Percentiles rank a stretch among this genome's conserved stretches.
Conservation (phyloP, 2,329 filamentous ascomycete genomes). For the Penicillium crustosum region DNA sequence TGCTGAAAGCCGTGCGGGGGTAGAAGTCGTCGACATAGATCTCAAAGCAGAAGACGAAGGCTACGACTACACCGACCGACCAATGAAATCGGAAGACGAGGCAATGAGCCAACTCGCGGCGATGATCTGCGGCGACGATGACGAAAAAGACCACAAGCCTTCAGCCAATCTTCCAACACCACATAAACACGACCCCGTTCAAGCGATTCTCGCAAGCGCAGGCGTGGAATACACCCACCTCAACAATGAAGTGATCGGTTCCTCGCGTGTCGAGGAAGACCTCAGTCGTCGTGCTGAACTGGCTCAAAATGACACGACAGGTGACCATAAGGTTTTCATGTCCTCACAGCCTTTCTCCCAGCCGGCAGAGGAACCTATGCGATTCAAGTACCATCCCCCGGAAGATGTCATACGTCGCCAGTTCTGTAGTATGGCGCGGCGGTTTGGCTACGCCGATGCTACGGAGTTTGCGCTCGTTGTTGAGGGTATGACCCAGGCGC, state of each 20-base stretch:
- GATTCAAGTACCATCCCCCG: constrained; percentile 69
- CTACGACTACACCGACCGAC: constrained; percentile 49
- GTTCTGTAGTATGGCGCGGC: constrained; percentile 85
- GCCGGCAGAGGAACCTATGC: constrained; percentile 46
- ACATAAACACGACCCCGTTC: constrained; percentile 69
- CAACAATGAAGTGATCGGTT: constrained; percentile 91
- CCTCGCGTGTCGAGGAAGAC: constrained; percentile 84
- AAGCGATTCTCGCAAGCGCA: constrained; percentile 82
- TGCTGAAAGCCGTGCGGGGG: constrained; percentile 84
- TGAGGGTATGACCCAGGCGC: constrained; percentile 83
- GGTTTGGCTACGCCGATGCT: constrained; percentile 72
- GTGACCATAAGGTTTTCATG: constrained; percentile 39
- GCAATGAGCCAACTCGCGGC: constrained; percentile 72
- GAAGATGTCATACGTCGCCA: constrained; percentile 73
- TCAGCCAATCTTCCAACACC: constrained; percentile 25
- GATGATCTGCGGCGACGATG: constrained; percentile 50
- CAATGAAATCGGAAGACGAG: constrained; percentile 58
- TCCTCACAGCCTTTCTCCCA: constrained; percentile 20
- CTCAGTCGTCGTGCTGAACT: constrained; percentile 73
- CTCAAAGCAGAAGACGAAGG: constrained; percentile 60
- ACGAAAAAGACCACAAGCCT: constrained; percentile 17
- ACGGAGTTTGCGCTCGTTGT: constrained; percentile 87
- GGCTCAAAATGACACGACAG: constrained; percentile 30
- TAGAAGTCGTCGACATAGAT: constrained; percentile 75
- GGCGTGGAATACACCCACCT: constrained; percentile 96